These are phyloP conservation scores for Petrea volubilis DNA, from an alignment of 257 asterid species.

Conservation along the genomic window DNA sequence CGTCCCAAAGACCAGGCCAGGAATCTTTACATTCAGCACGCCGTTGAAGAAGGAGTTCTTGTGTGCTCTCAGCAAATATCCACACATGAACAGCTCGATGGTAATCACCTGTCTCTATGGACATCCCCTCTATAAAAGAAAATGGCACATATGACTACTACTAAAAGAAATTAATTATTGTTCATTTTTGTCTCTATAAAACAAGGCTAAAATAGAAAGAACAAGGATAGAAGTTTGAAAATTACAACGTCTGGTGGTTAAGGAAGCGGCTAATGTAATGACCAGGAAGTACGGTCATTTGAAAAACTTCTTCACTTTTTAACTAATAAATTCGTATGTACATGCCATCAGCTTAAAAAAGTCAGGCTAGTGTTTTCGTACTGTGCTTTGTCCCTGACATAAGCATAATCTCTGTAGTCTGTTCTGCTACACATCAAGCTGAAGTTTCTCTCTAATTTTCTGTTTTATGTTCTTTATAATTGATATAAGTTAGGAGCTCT, in stretches of 20 bases:
- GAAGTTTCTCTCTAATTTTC: too few species aligned
- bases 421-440: too few species aligned
- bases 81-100: constrained; percentile 95
- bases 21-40: constrained; percentile 94
- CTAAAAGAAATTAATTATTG: not conserved
- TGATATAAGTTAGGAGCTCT: too few species aligned
- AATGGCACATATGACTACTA: constrained; percentile 9
- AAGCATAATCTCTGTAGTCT: too few species aligned
- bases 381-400: too few species aligned
- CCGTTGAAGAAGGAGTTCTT: constrained; percentile 69
- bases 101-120: constrained; percentile 91
- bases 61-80: constrained; percentile 90
- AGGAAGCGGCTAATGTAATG: too few species aligned
- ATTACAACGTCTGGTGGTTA: too few species aligned
- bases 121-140: constrained; percentile 54
- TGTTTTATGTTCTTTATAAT: too few species aligned
- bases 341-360: not conserved
- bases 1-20: constrained; percentile 96
- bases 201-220: not conserved
- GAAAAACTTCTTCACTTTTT: too few species aligned
- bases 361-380: too few species aligned
- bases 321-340: not conserved
- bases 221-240: not conserved
- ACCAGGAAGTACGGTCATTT: too few species aligned
- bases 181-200: not conserved